Percentiles rank a stretch among this genome's conserved stretches.
Evolutionary conservation across 2,329 filamentous ascomycete genomes (phyloP).

Genomic region (Fusarium euwallaceae): DNA sequence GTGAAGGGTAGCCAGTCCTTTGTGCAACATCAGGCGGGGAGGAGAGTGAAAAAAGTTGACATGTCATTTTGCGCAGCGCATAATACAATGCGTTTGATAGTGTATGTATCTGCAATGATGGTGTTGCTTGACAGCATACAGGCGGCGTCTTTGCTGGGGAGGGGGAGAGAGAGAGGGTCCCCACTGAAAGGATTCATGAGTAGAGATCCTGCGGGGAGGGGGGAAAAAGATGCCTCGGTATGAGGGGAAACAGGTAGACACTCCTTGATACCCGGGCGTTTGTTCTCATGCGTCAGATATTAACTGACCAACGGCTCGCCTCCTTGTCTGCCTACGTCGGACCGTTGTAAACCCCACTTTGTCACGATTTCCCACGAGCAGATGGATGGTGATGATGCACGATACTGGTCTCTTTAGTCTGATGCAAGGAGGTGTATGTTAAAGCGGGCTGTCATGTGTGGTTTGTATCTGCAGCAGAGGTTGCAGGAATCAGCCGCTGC

Average conservation of each 20-base stretch:
- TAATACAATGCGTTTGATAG: neutral
- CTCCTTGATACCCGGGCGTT: neutral
- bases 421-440: neutral
- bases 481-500: neutral
- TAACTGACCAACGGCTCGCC: neutral
- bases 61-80: constrained; percentile 13
- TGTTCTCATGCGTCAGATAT: neutral
- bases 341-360: neutral
- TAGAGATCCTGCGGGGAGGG: neutral
- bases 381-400: neutral
- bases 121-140: constrained; percentile 6
- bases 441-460: neutral
- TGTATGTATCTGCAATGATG: constrained; percentile 3
- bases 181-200: neutral
- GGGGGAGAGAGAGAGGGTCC: neutral
- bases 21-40: constrained; percentile 1
- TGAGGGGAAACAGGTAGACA: neutral
- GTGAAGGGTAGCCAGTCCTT: neutral
- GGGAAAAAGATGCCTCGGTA: neutral
- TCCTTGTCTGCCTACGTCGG: neutral
- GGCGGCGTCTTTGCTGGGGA: neutral
- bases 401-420: neutral
- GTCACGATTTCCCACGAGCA: neutral
- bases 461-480: neutral
- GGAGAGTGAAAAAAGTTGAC: neutral